A percentile compares a stretch with the other conserved stretches of the same genome.
phyloP scores from a whole-genome alignment of 2,329 filamentous ascomycete species.

The Byssothecium circinans region DNA sequence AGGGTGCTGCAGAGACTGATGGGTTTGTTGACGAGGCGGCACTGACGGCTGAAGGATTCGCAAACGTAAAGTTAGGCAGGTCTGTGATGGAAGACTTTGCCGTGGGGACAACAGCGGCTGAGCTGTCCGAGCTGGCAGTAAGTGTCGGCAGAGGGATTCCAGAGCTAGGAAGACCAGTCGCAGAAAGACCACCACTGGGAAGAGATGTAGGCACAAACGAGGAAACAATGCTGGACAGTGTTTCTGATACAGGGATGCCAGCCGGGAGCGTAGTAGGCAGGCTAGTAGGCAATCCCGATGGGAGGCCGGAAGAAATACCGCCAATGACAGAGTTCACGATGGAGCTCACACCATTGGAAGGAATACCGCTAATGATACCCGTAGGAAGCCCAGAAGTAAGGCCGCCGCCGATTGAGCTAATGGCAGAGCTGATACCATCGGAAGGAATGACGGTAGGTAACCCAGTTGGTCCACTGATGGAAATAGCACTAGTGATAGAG shows the following conservation, averaged over 20 bases:
- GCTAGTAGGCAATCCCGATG: background rate
- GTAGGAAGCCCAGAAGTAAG: background rate
- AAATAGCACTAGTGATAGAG: conserved; percentile 1
- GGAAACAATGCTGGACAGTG: background rate
- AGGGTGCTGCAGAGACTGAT: background rate
- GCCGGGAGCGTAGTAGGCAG: background rate
- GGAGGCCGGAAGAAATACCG: background rate
- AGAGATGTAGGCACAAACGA: background rate
- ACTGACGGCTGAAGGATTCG: background rate
- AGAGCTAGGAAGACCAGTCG: background rate
- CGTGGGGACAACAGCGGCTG: background rate
- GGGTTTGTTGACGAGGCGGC: background rate
- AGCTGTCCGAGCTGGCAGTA: background rate
- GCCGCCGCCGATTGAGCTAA: background rate
- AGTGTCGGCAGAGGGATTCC: background rate
- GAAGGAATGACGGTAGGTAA: background rate
- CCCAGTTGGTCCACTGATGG: background rate
- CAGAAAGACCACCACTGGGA: background rate
- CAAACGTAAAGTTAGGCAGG: background rate
- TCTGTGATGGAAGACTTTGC: background rate
- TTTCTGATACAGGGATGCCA: background rate
- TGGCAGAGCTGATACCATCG: background rate
- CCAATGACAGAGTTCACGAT: no score
- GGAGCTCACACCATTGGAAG: no score
- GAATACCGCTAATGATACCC: background rate